These are phyloP conservation scores for Lycium barbarum DNA, from an alignment of 257 asterid species.

Conservation along the genomic window DNA sequence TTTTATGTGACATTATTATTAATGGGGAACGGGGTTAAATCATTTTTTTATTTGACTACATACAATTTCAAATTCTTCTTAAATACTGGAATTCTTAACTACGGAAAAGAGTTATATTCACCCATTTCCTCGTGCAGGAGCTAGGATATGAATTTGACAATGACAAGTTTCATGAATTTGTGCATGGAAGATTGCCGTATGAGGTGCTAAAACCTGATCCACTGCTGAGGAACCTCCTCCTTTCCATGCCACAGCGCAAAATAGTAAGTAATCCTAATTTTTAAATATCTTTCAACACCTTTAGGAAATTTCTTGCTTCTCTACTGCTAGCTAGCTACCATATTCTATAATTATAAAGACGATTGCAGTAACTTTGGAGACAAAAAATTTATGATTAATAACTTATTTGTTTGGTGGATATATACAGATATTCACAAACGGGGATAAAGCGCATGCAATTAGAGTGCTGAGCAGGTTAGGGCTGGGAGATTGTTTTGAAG, in stretches of 20 bases:
- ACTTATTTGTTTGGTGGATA: background rate
- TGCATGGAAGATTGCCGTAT: slow-evolving; percentile 86
- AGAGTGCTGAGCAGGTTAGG: slow-evolving; percentile 70
- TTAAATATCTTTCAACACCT: background rate
- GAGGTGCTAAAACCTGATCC: slow-evolving; percentile 77
- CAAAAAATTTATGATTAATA: no score
- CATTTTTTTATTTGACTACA: no score
- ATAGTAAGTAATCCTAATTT: slow-evolving; percentile 51
- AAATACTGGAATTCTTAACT: no score
- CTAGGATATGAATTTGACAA: slow-evolving; percentile 80
- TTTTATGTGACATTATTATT: no score
- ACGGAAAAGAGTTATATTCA: no score
- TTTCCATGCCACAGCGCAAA: slow-evolving; percentile 82
- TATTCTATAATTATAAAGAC: background rate
- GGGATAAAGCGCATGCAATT: slow-evolving; percentile 73
- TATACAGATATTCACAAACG: slow-evolving; percentile 77
- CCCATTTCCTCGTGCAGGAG: slow-evolving; percentile 42
- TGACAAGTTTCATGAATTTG: slow-evolving; percentile 80
- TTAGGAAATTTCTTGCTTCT: background rate
- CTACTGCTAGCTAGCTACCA: background rate
- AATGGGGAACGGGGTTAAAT: no score
- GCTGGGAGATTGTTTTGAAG: slow-evolving; percentile 88
- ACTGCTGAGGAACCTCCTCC: slow-evolving; percentile 67
- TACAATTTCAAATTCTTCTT: no score
- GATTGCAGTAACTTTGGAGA: background rate